These are phyloP conservation scores for Chenopodium quinoa DNA, from an alignment of 148 eudicot genomes.

Conservation along the genomic window DNA sequence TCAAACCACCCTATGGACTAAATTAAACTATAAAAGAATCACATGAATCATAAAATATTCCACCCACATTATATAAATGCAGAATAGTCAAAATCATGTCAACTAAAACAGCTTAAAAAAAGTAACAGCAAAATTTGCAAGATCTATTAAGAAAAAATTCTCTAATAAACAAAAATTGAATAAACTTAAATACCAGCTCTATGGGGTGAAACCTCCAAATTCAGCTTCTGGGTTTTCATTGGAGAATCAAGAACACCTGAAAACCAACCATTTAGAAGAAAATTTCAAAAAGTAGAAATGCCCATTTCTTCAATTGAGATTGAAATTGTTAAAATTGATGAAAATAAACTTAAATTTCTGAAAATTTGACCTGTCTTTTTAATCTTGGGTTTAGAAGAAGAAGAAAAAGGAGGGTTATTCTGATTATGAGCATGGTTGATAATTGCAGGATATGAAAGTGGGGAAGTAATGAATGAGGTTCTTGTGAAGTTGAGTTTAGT, in stretches of 20 bases:
- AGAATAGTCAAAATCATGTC: neutral
- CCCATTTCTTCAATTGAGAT: neutral
- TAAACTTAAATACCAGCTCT: conserved; percentile 67
- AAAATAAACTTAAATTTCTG: too few relatives aligned
- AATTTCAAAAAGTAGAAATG: neutral
- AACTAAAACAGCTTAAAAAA: neutral
- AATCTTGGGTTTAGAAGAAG: conserved; percentile 8
- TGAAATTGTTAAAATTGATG: neutral
- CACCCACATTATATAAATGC: neutral
- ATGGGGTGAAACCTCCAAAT: conserved; percentile 86
- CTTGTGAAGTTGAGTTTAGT: conserved; percentile 16
- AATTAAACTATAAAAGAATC: too few relatives aligned
- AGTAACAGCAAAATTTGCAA: too few relatives aligned
- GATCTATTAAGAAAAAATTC: too few relatives aligned
- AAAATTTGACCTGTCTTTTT: conserved; percentile 20
- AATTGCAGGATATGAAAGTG: conserved; percentile 22
- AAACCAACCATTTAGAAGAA: neutral
- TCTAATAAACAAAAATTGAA: too few relatives aligned
- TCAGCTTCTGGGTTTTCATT: conserved; percentile 50
- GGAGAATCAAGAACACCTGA: conserved; percentile 32
- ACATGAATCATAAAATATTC: neutral
- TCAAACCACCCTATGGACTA: neutral
- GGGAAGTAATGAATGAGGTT: neutral
- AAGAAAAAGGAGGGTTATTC: conserved; percentile 14
- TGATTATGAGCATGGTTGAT: conserved; percentile 14